These are phyloP conservation scores for Tolypocladium tundrense DNA, from an alignment of 2,329 filamentous ascomycete genomes.

Conservation along the genomic window DNA sequence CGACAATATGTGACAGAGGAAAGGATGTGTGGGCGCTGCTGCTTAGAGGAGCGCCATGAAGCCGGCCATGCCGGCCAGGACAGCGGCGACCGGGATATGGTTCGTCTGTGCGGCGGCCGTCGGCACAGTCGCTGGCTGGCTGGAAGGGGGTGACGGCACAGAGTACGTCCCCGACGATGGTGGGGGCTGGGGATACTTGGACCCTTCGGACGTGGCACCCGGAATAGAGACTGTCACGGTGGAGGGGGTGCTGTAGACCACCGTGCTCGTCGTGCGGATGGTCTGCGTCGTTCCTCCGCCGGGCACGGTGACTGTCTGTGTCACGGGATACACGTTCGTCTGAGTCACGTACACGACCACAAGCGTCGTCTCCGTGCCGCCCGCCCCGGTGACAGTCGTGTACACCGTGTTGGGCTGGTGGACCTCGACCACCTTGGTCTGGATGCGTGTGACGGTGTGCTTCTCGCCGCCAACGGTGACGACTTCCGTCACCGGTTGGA, in stretches of 20 bases:
- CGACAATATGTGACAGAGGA: no score
- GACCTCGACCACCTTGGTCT: slow-evolving; percentile 17
- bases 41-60: slow-evolving; percentile 6
- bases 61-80: slow-evolving; percentile 10
- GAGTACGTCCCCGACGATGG: slow-evolving; percentile 9
- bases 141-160: slow-evolving; percentile 11
- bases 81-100: slow-evolving; percentile 21
- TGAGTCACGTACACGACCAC: slow-evolving; percentile 29
- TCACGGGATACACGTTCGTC: slow-evolving; percentile 34
- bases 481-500: slow-evolving; percentile 18
- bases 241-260: slow-evolving; percentile 20
- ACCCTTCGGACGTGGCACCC: neutral
- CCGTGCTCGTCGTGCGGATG: slow-evolving; percentile 26
- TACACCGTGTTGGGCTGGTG: slow-evolving; percentile 18
- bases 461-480: slow-evolving; percentile 22
- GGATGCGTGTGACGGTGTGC: slow-evolving; percentile 10
- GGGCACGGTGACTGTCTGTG: slow-evolving; percentile 27
- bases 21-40: neutral
- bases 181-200: slow-evolving; percentile 10
- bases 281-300: slow-evolving; percentile 25
- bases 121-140: slow-evolving; percentile 18
- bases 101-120: slow-evolving; percentile 13
- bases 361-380: slow-evolving; percentile 20
- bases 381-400: slow-evolving; percentile 26
- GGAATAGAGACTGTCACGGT: slow-evolving; percentile 9